These are phyloP conservation scores for Xerocomus amazonicus DNA, from an alignment of 1,284 basidiomycete genomes.

Conservation along the genomic window DNA sequence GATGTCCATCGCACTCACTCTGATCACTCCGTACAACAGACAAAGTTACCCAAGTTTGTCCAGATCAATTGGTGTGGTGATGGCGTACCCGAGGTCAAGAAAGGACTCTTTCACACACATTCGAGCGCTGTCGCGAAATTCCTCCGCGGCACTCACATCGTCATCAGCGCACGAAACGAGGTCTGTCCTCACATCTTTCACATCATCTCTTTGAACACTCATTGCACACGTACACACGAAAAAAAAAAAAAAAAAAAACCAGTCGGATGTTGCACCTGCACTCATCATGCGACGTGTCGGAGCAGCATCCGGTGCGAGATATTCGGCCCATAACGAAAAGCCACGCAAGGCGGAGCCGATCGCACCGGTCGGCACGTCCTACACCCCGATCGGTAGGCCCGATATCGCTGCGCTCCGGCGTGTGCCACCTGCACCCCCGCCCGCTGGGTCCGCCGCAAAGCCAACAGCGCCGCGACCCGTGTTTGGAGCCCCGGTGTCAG, in stretches of 20 bases:
- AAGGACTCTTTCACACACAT: conserved; percentile 91
- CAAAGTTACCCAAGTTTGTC: conserved; percentile 87
- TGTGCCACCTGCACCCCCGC: conserved; percentile 32
- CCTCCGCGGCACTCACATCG: conserved; percentile 84
- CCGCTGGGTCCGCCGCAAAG: conserved; percentile 28
- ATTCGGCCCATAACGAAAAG: conserved; percentile 71
- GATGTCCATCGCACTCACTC: background rate
- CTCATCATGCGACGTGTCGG: conserved; percentile 86
- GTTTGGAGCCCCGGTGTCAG: conserved; percentile 42
- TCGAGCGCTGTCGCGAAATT: conserved; percentile 80
- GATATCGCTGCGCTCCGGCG: conserved; percentile 64
- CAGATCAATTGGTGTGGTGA: conserved; percentile 94
- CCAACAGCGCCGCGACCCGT: conserved; percentile 47
- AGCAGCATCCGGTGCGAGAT: conserved; percentile 91
- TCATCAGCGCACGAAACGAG: conserved; percentile 90
- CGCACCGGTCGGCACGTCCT: conserved; percentile 67
- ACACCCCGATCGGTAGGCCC: conserved; percentile 66
- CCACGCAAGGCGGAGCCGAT: conserved; percentile 66
- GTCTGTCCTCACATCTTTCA: conserved; percentile 40
- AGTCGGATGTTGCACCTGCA: conserved; percentile 79
- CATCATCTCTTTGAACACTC: background rate
- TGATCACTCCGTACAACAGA: conserved; percentile 41
- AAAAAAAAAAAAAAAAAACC: background rate
- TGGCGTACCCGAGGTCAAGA: conserved; percentile 89
- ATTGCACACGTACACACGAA: background rate